Base-by-base conservation (phyloP, 805 yeast species). In the Cyberlindnera suaveolens region DNA sequence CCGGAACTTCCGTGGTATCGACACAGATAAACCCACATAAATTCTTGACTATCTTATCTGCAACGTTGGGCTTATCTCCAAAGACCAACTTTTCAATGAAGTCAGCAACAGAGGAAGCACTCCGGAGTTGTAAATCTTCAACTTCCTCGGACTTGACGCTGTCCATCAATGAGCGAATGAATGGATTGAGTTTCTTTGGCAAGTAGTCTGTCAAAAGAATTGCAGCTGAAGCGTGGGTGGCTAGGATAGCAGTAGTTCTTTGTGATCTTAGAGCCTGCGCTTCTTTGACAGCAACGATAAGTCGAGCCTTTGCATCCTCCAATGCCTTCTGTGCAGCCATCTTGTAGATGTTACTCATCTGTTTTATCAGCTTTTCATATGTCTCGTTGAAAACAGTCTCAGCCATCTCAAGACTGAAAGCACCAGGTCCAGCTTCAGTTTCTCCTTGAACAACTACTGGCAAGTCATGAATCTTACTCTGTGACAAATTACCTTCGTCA, bases 381-480 rank as follows among this genome's bases (percentile, higher is more conserved):
- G 79, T 76, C 33, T 80, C 85, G 34, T 68, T 67, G 29, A 82
- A 67, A 15, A 89, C 74, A 48, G 77, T 75, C 44, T 84, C 84
- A 1, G 96, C 97, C 47, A 77, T 75, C 35, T 75, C 84, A 34
- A 93, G 61, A 14, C 88, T 77, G 64, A 93, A 93, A 0, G 97
- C 98, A 54, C 83, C 89, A 1, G 95, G 88, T 2, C 96, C 97
- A 2, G 97, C 96, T 46, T 86, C 95, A 1, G 79, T 71, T 58
- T 93, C 98, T 31, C 99, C 99, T 62, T 89, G 91, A 4, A 91
- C 96, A 9, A 90, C 80, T 5, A 89, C 81, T 0, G 99, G 93
- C 16, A 93, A 62, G 42, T 80, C 85, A 0, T 97, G 97, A 5
- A 88, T 61, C 57, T 82, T 83, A 17, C 75, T 69, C 11, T 78